Conservation (phyloP, 108 stramenopile species). For the Seminavis robusta region DNA sequence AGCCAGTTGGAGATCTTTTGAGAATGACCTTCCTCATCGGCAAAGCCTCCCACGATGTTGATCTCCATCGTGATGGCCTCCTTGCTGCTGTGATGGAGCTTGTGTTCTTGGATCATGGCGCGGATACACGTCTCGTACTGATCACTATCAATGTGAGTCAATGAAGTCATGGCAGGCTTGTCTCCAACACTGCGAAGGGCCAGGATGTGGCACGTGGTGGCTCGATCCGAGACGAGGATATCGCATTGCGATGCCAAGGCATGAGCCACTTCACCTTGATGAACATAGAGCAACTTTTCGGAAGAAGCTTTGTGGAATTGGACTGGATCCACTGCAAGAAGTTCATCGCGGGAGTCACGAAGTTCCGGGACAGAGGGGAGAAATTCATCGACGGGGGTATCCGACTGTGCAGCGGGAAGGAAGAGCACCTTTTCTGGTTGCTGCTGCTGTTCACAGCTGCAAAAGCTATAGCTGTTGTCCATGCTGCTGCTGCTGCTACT, state of each 20-base stretch:
- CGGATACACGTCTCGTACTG: conserved; percentile 57
- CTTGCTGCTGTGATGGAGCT: conserved; percentile 36
- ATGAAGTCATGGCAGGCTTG: neutral
- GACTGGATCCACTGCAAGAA: too few species aligned
- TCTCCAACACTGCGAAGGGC: conserved; percentile 51
- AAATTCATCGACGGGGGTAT: too few species aligned
- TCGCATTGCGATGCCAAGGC: conserved; percentile 32
- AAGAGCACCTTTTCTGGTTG: too few species aligned
- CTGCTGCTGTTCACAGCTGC: too few species aligned
- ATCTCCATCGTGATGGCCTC: conserved; percentile 50
- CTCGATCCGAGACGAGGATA: conserved; percentile 60
- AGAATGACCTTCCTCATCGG: conserved; percentile 47
- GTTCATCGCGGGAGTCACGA: too few species aligned
- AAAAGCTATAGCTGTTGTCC: too few species aligned
- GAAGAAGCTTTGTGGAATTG: neutral
- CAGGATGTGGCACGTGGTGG: conserved; percentile 85
- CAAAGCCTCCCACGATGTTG: conserved; percentile 78
- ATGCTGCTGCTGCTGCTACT: too few species aligned
- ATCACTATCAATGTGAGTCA: conserved; percentile 69
- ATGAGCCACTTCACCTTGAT: conserved; percentile 50
- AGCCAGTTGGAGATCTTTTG: conserved; percentile 50
- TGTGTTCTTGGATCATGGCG: conserved; percentile 57
- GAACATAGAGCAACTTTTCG: conserved; percentile 41
- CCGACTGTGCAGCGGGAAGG: too few species aligned
- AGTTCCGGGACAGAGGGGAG: too few species aligned